Evolutionary conservation across 2,329 filamentous ascomycete genomes (phyloP).

Genomic region (Paramyrothecium roridum): DNA sequence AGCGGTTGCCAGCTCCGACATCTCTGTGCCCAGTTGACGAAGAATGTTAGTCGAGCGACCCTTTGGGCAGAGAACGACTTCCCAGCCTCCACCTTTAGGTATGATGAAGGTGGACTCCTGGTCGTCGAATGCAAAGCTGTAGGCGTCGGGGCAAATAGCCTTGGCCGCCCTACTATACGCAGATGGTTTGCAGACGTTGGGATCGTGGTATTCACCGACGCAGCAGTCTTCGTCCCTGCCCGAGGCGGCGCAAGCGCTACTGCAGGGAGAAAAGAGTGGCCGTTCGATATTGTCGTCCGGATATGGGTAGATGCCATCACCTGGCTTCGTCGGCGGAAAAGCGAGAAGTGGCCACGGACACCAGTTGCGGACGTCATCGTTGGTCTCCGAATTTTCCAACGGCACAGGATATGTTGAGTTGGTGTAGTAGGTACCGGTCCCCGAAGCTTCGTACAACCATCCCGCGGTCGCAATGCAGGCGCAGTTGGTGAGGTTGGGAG

Average conservation of each 20-base stretch:
- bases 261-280: conserved; percentile 73
- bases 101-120: conserved; percentile 58
- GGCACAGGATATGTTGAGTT: conserved; percentile 66
- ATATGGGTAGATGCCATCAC: conserved; percentile 76
- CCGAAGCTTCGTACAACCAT: conserved; percentile 52
- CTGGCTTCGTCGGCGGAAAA: conserved; percentile 64
- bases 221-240: conserved; percentile 70
- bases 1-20: conserved; percentile 42
- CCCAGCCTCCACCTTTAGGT: conserved; percentile 69
- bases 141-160: conserved; percentile 76
- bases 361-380: conserved; percentile 61
- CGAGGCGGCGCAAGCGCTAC: conserved; percentile 70
- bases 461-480: conserved; percentile 72
- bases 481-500: conserved; percentile 73
- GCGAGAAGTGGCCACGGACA: conserved; percentile 78
- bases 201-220: conserved; percentile 63
- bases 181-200: conserved; percentile 62
- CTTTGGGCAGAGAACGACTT: conserved; percentile 72
- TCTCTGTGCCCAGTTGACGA: conserved; percentile 44
- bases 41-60: conserved; percentile 60
- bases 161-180: conserved; percentile 70
- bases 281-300: conserved; percentile 71
- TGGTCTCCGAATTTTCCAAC: conserved; percentile 58
- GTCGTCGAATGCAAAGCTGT: conserved; percentile 70
- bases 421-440: conserved; percentile 55